Evolutionary conservation across 1,284 basidiomycete species (phyloP), one percentile per base, ranked within the genome.

Genomic region (Moniliophthora roreri): DNA sequence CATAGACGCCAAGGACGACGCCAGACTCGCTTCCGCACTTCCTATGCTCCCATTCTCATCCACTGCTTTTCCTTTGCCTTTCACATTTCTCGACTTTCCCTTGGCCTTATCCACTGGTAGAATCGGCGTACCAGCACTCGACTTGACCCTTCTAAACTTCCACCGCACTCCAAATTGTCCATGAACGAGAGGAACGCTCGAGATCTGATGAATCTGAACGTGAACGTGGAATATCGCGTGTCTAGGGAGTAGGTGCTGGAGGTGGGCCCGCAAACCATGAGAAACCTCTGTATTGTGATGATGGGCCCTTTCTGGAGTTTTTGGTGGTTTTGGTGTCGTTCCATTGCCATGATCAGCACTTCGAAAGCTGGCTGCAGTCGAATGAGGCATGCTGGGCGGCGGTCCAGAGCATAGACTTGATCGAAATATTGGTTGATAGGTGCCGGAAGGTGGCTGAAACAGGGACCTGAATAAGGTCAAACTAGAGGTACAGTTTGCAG

Each of bases 101-200:
- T 69, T 75, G 39, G 69, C 69, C 9, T 63, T 63, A 6, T 62
- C 63, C 16, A 70, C 42, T 23, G 54, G 16, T 16, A 28, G 38
- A 15, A 45, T 16, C 23, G 18, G 34, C 21, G 41, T 23, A 24
- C 50, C 47, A 15, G 48, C 32, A 23, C 45, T 47, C 4, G 53
- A 51, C 28, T 80, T 76, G 13, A 82, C 81, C 58, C 83, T 77
- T 70, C 85, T 87, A 70, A 92, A 80, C 66, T 83, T 86, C 90
- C 90, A 93, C 46, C 80, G 77, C 36, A 87, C 79, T 13, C 77
- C 82, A 63, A 93, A 93, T 62, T 89, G 79, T 57, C 91, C 91
- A 37, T 73, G 71, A 46, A 92, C 82, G 56, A 91, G 80, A 0
- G 91, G 90, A 0, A 93, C 84, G 62, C 84, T 88, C 39, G 80